phyloP scores from a whole-genome alignment of 73 alveolate species.

The Symbiodinium pilosum region DNA sequence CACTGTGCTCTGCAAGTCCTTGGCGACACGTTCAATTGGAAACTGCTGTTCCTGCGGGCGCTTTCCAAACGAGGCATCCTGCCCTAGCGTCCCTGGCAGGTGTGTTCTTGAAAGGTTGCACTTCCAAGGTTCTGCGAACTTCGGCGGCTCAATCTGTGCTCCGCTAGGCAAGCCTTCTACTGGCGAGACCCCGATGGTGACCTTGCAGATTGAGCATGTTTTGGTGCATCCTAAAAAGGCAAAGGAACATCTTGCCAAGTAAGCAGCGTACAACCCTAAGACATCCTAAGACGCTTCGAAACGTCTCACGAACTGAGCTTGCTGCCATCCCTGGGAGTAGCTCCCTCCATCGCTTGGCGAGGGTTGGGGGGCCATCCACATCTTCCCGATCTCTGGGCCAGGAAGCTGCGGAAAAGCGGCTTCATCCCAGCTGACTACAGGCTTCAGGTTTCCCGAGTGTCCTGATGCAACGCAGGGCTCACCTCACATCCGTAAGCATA shows the following conservation, averaged over 20 bases:
- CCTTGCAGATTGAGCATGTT: background rate
- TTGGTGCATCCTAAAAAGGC: too few species aligned
- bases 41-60: background rate
- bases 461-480: too few species aligned
- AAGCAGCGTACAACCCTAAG: too few species aligned
- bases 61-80: too few species aligned
- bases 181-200: background rate
- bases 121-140: constrained; percentile 44
- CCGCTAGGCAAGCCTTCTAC: constrained; percentile 40
- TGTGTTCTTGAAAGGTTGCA: too few species aligned
- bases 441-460: too few species aligned
- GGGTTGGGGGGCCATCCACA: constrained; percentile 8
- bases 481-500: too few species aligned
- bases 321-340: constrained; percentile 7
- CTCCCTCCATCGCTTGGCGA: constrained; percentile 26
- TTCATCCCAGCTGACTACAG: too few species aligned
- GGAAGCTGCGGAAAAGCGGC: background rate
- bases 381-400: constrained; percentile 17
- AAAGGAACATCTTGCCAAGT: too few species aligned
- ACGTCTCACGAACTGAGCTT: background rate
- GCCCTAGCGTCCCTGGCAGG: too few species aligned
- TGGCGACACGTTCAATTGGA: background rate
- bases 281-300: too few species aligned
- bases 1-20: constrained; percentile 81
- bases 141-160: constrained; percentile 59